Base-by-base conservation (phyloP, 2,329 filamentous ascomycete genomes). In the Cercospora sesami region DNA sequence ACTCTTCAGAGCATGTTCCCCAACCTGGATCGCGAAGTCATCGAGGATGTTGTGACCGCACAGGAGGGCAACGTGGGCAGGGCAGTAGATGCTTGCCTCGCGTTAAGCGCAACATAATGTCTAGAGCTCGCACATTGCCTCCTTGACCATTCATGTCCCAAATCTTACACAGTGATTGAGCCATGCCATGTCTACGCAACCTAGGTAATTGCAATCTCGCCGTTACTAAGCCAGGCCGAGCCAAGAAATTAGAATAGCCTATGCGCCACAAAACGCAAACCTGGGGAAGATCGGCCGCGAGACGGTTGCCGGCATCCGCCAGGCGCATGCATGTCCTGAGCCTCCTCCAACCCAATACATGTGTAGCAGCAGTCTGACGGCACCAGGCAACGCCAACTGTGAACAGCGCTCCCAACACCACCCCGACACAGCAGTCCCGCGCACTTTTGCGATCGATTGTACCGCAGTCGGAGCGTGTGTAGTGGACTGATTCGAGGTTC, bases 1-100 rank as follows among this genome's bases (percentile, higher is more conserved):
- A 98, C 95, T 39, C 82, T 99, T 66, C 90, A 92, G 59, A 91
- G 93, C 74, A 99, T 99, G 95, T 99, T 99, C 79, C 95, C 95
- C 0, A 93, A 96, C 77, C 83, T 99, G 61, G 95, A 99, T 79
- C 88, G 89, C 75, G 96, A 99, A 60, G 87, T 99, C 42, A 98
- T 99, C 77, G 94, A 94, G 75, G 95, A 99, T 81, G 95, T 99
- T 48, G 95, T 99, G 28, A 89, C 94, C 78, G 89, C 96, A 82
- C 97, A 99, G 81, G 90, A 97, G 80, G 96, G 95, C 78, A 88
- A 83, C 53, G 81, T 84, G 3, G 82, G 82, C 0, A 70, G 79
- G 51, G 82, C 82, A 1, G 82, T 84, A 1, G 82, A 84, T 77
- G 82, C 81, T 28, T 84, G 82, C 76, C 73, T 84, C 33, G 81